Evolutionary conservation across 768 basidiomycete species (phyloP).

Genomic region (Psilocybe sp.): DNA sequence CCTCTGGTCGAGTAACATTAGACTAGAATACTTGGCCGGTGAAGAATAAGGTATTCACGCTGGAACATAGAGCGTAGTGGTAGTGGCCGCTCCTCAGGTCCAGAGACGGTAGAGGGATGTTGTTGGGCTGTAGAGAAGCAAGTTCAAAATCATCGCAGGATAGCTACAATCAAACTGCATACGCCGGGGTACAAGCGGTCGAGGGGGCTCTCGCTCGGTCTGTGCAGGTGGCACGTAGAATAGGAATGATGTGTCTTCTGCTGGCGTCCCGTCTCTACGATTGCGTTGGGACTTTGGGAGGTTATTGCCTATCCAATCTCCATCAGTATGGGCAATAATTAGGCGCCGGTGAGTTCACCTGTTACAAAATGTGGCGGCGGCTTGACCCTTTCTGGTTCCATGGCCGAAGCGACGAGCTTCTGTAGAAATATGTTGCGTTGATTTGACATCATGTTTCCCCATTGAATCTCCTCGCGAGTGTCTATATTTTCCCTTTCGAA

Average conservation of each 20-base stretch:
- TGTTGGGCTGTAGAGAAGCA: not conserved
- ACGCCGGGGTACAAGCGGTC: slow-evolving; percentile 19
- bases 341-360: slow-evolving; percentile 26
- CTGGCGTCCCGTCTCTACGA: slow-evolving; percentile 32
- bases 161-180: slow-evolving; percentile 3
- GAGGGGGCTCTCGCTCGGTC: slow-evolving; percentile 24
- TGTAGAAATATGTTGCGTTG: slow-evolving; percentile 70
- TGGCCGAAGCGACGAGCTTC: slow-evolving; percentile 58
- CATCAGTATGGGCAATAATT: not conserved
- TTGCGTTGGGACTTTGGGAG: slow-evolving; percentile 34
- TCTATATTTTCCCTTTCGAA: slow-evolving; percentile 72
- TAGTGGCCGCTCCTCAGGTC: slow-evolving; percentile 6
- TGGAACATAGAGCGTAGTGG: slow-evolving; percentile 44
- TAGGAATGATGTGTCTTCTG: slow-evolving; percentile 44
- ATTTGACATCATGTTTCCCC: slow-evolving; percentile 73
- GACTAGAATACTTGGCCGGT: slow-evolving; percentile 7
- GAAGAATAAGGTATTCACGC: slow-evolving; percentile 29
- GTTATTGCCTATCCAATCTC: slow-evolving; percentile 21
- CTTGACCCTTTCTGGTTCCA: slow-evolving; percentile 47
- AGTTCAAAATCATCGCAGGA: not conserved
- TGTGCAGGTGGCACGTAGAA: slow-evolving; percentile 43
- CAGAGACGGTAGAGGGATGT: slow-evolving; percentile 2
- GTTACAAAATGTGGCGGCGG: slow-evolving; percentile 43
- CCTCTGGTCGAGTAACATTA: slow-evolving; percentile 43
- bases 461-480: slow-evolving; percentile 70